Percentiles rank a stretch among this genome's conserved stretches.
Conservation (phyloP, 768 basidiomycete species). For the Pulveroboletus frians region DNA sequence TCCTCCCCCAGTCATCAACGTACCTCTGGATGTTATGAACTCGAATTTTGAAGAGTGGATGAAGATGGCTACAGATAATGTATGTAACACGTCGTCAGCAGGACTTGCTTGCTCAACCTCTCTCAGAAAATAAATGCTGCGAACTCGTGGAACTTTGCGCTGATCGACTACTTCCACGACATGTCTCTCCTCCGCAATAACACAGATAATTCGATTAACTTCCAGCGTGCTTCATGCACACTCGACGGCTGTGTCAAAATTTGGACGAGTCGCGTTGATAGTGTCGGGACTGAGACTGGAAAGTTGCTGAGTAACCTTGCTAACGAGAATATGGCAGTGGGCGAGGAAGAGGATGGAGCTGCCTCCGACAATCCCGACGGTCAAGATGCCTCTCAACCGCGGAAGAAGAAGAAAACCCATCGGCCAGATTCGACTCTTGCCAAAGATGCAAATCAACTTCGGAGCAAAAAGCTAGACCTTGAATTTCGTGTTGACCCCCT, state of each 20-base stretch:
- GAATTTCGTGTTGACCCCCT: constrained; percentile 96
- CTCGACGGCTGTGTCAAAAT: constrained; percentile 99
- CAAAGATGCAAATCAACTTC: constrained; percentile 73
- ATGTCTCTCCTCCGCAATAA: constrained; percentile 93
- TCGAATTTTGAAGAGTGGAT: constrained; percentile 99
- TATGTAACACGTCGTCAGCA: constrained; percentile 29
- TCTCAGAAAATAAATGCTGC: constrained; percentile 94
- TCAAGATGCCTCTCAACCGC: constrained; percentile 52
- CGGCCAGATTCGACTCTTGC: constrained; percentile 83
- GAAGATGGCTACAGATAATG: constrained; percentile 99
- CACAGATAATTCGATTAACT: constrained; percentile 95
- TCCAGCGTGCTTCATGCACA: constrained; percentile 96
- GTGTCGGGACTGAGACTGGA: constrained; percentile 93
- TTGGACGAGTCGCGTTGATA: constrained; percentile 97
- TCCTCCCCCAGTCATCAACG: constrained; percentile 50
- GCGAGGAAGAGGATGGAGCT: constrained; percentile 54
- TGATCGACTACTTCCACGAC: constrained; percentile 99
- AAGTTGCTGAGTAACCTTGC: constrained; percentile 89
- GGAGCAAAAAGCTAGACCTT: constrained; percentile 89
- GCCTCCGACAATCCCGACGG: constrained; percentile 62
- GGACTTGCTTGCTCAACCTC: constrained; percentile 6
- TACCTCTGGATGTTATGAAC: constrained; percentile 79
- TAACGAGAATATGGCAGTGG: constrained; percentile 54
- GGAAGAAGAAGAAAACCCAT: constrained; percentile 60
- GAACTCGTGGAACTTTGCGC: constrained; percentile 96